Conservation (phyloP, 768 basidiomycete species). For the Pulveroboletus sp. region DNA sequence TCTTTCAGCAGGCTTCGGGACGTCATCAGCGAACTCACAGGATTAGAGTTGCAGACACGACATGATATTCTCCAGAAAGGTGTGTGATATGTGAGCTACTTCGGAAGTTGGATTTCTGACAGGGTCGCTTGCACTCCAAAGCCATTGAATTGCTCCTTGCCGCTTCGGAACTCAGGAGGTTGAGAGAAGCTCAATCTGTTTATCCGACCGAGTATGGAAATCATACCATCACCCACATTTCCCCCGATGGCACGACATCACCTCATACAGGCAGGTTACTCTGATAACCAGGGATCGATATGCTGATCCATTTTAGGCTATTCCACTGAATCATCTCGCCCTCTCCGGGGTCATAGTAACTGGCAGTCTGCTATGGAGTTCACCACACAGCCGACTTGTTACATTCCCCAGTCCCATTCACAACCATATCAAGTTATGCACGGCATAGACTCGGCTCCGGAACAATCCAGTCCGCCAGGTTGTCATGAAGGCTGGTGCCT, state of each 20-base stretch:
- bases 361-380: neutral
- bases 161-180: neutral
- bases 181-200: neutral
- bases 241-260: neutral
- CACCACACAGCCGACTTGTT: neutral
- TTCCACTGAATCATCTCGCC: neutral
- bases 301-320: conserved; percentile 8
- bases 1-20: conserved; percentile 19
- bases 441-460: neutral
- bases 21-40: conserved; percentile 17
- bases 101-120: neutral
- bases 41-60: conserved; percentile 12
- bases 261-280: conserved; percentile 7
- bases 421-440: neutral
- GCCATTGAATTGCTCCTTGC: conserved; percentile 11
- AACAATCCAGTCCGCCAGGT: neutral
- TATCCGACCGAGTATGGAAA: neutral
- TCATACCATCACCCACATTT: neutral
- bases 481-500: neutral
- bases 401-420: neutral
- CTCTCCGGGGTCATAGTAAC: neutral
- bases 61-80: conserved; percentile 23
- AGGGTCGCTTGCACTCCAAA: neutral
- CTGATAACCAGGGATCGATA: neutral
- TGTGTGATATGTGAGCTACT: neutral